Conservation (phyloP, 2,329 filamentous ascomycete genomes). For the Alternaria consortialis region DNA sequence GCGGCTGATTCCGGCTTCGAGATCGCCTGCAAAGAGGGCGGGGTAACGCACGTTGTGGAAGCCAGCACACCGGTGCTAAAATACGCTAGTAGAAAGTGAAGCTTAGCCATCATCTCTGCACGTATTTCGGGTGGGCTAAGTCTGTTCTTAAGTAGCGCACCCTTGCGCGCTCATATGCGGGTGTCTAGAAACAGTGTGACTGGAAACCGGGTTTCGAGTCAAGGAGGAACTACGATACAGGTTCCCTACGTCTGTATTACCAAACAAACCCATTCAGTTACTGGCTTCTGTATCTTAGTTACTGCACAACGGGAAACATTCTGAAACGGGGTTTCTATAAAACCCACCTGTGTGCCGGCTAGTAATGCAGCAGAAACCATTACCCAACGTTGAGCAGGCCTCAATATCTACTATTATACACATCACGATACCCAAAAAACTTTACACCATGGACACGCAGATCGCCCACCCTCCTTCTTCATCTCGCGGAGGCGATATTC, state of each 20-base stretch:
- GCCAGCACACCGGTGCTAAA: slow-evolving; percentile 4
- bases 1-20: neutral
- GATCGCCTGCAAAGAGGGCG: neutral
- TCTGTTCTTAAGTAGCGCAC: slow-evolving; percentile 2
- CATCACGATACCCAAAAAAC: neutral
- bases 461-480: neutral
- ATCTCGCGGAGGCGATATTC: neutral
- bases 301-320: neutral
- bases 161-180: neutral
- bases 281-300: neutral
- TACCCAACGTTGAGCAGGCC: neutral
- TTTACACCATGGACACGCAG: neutral
- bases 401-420: neutral
- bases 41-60: slow-evolving; percentile 1
- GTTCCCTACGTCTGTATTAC: neutral
- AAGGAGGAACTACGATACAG: neutral
- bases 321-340: neutral
- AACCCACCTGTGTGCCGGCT: neutral
- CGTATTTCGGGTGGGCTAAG: neutral
- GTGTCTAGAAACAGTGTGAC: slow-evolving; percentile 1
- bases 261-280: neutral
- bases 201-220: neutral
- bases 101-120: neutral
- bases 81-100: neutral
- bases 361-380: neutral